Evolutionary conservation across 768 basidiomycete species (phyloP), one percentile per base, ranked within the genome.

Genomic region (Trametes cingulata): DNA sequence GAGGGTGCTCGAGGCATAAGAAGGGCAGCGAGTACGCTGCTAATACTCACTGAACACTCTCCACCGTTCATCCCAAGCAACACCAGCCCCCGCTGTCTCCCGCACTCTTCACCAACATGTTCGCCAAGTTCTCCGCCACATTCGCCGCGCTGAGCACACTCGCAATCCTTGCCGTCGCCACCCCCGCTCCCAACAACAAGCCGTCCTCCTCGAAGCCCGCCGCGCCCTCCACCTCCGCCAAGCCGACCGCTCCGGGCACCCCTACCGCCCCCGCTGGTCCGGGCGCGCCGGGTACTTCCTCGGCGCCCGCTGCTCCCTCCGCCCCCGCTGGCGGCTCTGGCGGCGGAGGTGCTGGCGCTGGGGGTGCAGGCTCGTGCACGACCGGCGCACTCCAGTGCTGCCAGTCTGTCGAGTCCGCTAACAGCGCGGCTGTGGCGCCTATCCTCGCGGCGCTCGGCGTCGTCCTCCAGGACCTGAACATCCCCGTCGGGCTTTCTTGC

Each of bases 401-500:
- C 58, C 9, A 45, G 33, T 37, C 42, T 35, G 51, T 52, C 8
- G 0, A 43, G 42, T 7, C 50, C 19, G 50, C 58, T 2, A 29
- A 40, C 52, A 59, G 58, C 51, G 2, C 19, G 19, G 58, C 50
- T 24, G 42, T 53, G 24, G 43, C 58, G 33, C 43, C 58, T 17
- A 40, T 56, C 41, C 45, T 66, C 42, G 52, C 45, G 15, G 49
- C 59, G 14, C 46, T 65, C 33, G 65, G 65, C 35, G 24, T 63
- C 46, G 61, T 63, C 36, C 37, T 63, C 33, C 56, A 61, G 42
- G 66, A 65, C 39, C 19, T 65, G 24, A 55, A 35, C 56, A 52
- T 56, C 40, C 40, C 45, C 19, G 58, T 67, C 35, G 64, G 66
- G 17, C 60, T 65, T n/a, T 43, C 37, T 8, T 67, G 64, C 54